phyloP scores from a whole-genome alignment of 1,139 yeast species.

The Pneumocystis carinii region DNA sequence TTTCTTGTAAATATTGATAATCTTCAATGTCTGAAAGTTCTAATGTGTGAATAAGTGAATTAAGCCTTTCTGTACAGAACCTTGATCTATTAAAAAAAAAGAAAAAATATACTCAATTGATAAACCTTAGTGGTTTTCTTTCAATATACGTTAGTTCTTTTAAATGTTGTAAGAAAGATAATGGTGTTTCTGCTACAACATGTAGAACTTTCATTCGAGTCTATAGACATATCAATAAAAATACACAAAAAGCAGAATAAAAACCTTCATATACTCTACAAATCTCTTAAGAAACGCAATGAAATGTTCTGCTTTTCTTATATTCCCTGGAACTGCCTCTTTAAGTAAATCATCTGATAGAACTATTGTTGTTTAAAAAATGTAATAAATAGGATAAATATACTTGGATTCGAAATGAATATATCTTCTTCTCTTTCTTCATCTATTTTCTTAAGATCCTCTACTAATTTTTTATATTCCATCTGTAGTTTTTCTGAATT shows the following conservation, averaged over 20 bases:
- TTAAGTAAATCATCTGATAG: constrained; percentile 69
- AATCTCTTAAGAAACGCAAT: constrained; percentile 81
- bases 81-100: constrained; percentile 1
- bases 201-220: constrained; percentile 96
- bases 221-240: constrained; percentile 3
- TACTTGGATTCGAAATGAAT: constrained; percentile 64
- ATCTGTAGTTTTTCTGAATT: constrained; percentile 74
- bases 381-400: not conserved
- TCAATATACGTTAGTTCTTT: constrained; percentile 89
- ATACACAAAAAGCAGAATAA: not conserved
- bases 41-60: constrained; percentile 72
- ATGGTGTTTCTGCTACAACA: constrained; percentile 92
- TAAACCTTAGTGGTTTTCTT: constrained; percentile 58
- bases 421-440: constrained; percentile 59
- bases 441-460: constrained; percentile 71
- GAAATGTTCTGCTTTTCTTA: constrained; percentile 91
- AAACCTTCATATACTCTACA: constrained; percentile 66
- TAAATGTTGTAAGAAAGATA: constrained; percentile 78
- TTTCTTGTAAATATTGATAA: constrained; percentile 80
- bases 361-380: constrained; percentile 22
- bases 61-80: constrained; percentile 81
- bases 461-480: constrained; percentile 82
- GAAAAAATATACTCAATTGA: not conserved
- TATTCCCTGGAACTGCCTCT: constrained; percentile 95
- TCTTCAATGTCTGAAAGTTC: constrained; percentile 84